Percentiles rank a stretch among this genome's conserved stretches.
Conservation (phyloP, 495 filamentous ascomycete genomes). For the Podospora pseudopauciseta region DNA sequence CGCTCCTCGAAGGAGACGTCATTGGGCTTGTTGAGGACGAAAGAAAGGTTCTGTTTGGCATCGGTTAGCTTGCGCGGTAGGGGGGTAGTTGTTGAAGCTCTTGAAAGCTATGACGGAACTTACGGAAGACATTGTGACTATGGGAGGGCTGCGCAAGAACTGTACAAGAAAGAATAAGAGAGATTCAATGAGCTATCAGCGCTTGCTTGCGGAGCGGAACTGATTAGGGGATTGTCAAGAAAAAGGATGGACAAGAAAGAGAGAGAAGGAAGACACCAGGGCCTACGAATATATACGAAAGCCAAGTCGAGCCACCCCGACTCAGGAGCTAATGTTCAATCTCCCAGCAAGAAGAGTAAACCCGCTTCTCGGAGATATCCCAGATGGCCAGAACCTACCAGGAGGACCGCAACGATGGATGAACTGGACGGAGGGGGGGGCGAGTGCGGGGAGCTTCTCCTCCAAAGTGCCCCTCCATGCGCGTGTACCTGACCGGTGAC, state of each 20-base stretch:
- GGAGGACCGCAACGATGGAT: constrained; percentile 6
- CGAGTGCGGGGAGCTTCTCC: constrained; percentile 12
- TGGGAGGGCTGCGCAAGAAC: constrained; percentile 6
- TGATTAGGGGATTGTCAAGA: not conserved
- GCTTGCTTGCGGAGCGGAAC: constrained; percentile 3
- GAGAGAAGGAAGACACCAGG: constrained; percentile 1
- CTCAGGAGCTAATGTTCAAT: not conserved
- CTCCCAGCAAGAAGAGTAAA: constrained; percentile 1
- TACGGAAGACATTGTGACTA: constrained; percentile 32
- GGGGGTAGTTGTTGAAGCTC: not conserved
- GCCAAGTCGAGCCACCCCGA: not conserved
- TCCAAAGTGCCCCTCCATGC: not conserved
- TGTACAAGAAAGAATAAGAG: not conserved
- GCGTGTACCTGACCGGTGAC: not conserved
- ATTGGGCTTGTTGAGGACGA: constrained; percentile 71
- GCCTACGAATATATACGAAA: constrained; percentile 19
- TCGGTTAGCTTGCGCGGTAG: constrained; percentile 31
- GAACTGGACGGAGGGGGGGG: not conserved
- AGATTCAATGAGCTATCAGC: not conserved
- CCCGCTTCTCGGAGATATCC: constrained; percentile 28
- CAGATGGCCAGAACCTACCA: not conserved
- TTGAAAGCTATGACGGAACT: constrained; percentile 9
- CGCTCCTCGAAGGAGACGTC: constrained; percentile 71
- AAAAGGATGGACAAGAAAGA: not conserved
- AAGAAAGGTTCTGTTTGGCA: constrained; percentile 71